Percentiles rank a stretch among this genome's conserved stretches.
phyloP scores from a whole-genome alignment of 345 rosid genomes.

The Conringia planisiliqua region DNA sequence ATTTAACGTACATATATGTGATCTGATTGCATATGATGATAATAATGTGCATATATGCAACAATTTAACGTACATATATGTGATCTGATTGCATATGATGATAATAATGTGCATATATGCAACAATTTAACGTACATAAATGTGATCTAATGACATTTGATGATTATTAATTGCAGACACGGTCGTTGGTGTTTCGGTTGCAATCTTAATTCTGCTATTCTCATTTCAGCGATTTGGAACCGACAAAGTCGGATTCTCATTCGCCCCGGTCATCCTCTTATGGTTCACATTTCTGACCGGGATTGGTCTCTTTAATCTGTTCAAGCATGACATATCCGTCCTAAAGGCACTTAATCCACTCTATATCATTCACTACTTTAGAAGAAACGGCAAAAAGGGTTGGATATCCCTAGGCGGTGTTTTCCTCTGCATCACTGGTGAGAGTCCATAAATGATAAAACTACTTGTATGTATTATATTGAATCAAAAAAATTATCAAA shows the following conservation, averaged over 20 bases:
- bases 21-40: background rate
- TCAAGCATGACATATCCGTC: constrained; percentile 50
- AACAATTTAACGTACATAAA: background rate
- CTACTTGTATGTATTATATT: background rate
- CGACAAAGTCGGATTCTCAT: constrained; percentile 62
- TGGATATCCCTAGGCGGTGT: constrained; percentile 81
- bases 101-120: background rate
- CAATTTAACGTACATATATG: background rate
- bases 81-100: background rate
- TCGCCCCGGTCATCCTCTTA: constrained; percentile 56
- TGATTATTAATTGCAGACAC: constrained; percentile 46
- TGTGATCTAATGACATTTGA: background rate
- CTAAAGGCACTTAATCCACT: constrained; percentile 66
- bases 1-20: background rate
- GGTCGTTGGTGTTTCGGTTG: constrained; percentile 61
- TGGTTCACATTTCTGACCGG: constrained; percentile 61
- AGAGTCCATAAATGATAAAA: background rate
- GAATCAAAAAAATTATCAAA: background rate
- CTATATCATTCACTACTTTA: constrained; percentile 54
- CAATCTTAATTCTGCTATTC: constrained; percentile 52
- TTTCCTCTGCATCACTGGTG: constrained; percentile 70
- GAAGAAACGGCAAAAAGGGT: constrained; percentile 42
- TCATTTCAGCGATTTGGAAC: constrained; percentile 60
- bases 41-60: background rate
- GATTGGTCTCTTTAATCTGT: constrained; percentile 63